Base-by-base conservation (phyloP, 2,329 filamentous ascomycete genomes). In the Colletotrichum scovillei region DNA sequence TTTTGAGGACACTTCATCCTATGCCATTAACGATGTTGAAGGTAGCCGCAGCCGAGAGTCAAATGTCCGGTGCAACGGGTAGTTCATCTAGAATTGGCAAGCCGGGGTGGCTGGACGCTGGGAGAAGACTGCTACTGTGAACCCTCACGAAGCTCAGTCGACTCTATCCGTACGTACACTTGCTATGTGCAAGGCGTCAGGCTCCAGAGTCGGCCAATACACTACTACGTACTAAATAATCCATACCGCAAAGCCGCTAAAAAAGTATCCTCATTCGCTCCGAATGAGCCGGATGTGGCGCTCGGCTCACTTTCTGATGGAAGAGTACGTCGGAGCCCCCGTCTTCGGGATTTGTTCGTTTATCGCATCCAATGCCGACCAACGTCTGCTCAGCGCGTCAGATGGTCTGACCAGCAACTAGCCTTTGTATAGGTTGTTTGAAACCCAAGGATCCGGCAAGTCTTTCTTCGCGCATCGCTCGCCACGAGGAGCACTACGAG, bases 241-340 rank as follows among this genome's bases (percentile, higher is more conserved):
- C 6, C 38, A 42, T 42, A 42, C 8, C 19, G 19, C 42, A 63
- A 63, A 74, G 35, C 68, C 68, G 72, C 72, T 68, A 63, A 74
- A 35, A 69, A 52, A 46, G 38, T 60, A 71, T 67, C 67, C 71
- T 71, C 32, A 71, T 71, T 73, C 65, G 69, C 69, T 28, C 67
- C 56, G 62, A 71, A 67, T 24, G 35, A 57, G 67, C 62, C 67
- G 71, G 71, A 49, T 64, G 62, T 67, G 71, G 67, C 71, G 71
- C 24, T 49, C 35, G 24, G 38, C 46, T 59, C 38, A n/a, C 30
- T 14, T 12, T 55, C 38, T 42, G 6, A 49, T 53, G 30, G 35
- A 60, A 35, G 38, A 30, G 57, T 35, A 24, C 26, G 58, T 59
- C 58, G 52, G 32, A 53, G 28, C 22, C 30, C 55, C 55, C 63